These are phyloP conservation scores for Coemansia asiatica DNA, from an alignment of 192 early-diverging fungal species.

Conservation along the genomic window DNA sequence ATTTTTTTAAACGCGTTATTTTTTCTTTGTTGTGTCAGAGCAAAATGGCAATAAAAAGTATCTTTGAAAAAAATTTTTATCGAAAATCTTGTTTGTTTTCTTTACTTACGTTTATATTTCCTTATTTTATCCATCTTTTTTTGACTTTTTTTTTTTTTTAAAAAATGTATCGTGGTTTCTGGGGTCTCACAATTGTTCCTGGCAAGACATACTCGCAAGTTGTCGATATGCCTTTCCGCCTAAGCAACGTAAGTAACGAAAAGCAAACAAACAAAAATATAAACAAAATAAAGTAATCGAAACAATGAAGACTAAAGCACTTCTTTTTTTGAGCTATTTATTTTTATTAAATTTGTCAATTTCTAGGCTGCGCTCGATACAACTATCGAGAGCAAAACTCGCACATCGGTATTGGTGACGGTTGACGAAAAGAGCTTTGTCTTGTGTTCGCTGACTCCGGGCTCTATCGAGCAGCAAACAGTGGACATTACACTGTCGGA, in stretches of 20 bases:
- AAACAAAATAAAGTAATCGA: not conserved
- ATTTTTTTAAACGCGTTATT: not conserved
- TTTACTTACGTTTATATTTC: not conserved
- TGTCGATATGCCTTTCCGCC: constrained; percentile 75
- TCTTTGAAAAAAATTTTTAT: not conserved
- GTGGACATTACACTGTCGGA: constrained; percentile 70
- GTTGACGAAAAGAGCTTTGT: constrained; percentile 73
- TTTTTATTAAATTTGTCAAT: not conserved
- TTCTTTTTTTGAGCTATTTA: constrained; percentile 1
- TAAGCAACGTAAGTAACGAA: constrained; percentile 64
- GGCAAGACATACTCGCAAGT: constrained; percentile 75
- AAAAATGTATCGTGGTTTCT: constrained; percentile 59
- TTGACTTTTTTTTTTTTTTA: constrained; percentile 9
- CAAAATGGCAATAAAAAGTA: not conserved
- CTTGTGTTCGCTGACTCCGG: constrained; percentile 79
- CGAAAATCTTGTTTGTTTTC: constrained; percentile 7
- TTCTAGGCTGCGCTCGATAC: constrained; percentile 72
- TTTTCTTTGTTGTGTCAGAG: not conserved
- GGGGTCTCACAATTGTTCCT: constrained; percentile 69
- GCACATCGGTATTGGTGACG: constrained; percentile 69
- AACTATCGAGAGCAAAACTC: constrained; percentile 52
- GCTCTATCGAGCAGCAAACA: constrained; percentile 73
- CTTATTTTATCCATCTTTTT: constrained; percentile 5
- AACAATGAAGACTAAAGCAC: too few species aligned
- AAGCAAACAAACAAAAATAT: not conserved